Conservation (phyloP, 495 filamentous ascomycete genomes). For the Lindgomyces ingoldianus region DNA sequence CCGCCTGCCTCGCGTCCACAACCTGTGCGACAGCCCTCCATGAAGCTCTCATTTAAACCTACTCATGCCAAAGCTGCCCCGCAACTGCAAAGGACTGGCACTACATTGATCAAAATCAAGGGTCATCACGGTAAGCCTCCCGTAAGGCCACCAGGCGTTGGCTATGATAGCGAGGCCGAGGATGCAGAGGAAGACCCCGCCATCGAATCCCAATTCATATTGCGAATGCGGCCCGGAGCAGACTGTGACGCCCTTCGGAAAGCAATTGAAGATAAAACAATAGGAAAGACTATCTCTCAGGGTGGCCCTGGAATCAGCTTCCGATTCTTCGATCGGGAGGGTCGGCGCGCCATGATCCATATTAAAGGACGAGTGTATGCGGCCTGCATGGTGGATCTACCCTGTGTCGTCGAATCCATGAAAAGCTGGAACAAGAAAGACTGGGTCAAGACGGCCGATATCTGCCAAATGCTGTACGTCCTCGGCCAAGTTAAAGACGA, state of each 20-base stretch:
- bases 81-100: background rate
- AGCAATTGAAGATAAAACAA: slow-evolving; percentile 67
- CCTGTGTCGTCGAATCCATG: slow-evolving; percentile 89
- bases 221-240: slow-evolving; percentile 82
- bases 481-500: slow-evolving; percentile 70
- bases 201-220: slow-evolving; percentile 82
- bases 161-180: slow-evolving; percentile 95
- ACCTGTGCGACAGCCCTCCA: background rate
- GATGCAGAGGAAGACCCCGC: slow-evolving; percentile 84
- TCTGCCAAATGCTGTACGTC: slow-evolving; percentile 92
- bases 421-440: slow-evolving; percentile 92
- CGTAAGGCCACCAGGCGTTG: slow-evolving; percentile 69
- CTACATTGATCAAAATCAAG: slow-evolving; percentile 37
- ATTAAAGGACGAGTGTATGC: slow-evolving; percentile 74
- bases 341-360: slow-evolving; percentile 69
- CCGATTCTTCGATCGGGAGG: slow-evolving; percentile 74
- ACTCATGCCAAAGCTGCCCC: background rate
- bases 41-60: slow-evolving; percentile 25
- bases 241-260: slow-evolving; percentile 80
- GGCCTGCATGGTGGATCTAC: slow-evolving; percentile 80
- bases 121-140: slow-evolving; percentile 61
- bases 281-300: slow-evolving; percentile 63
- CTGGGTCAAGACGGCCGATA: slow-evolving; percentile 91
- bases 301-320: slow-evolving; percentile 72
- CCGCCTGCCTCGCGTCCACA: background rate